Evolutionary conservation across 805 yeast genomes (phyloP).

Genomic region (Ascoidea asiatica): DNA sequence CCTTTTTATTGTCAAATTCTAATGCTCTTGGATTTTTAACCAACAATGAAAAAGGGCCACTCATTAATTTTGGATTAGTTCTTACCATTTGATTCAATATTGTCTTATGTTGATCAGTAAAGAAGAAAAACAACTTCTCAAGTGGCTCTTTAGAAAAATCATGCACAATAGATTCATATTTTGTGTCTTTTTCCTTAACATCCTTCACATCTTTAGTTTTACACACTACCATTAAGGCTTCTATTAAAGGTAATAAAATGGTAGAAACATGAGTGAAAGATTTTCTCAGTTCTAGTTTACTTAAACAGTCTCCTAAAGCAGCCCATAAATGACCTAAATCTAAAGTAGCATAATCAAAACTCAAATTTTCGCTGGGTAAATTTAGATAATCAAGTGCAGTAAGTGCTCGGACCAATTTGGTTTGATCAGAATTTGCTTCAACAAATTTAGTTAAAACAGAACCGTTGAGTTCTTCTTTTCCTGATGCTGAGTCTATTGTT

Average conservation of each 20-base stretch:
- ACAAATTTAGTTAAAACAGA: conserved; percentile 56
- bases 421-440: conserved; percentile 73
- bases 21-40: conserved; percentile 79
- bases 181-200: conserved; percentile 39
- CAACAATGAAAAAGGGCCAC: conserved; percentile 87
- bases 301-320: conserved; percentile 60
- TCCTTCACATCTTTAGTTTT: conserved; percentile 63
- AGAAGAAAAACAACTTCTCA: conserved; percentile 67
- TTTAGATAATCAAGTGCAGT: conserved; percentile 74
- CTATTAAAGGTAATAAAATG: conserved; percentile 73
- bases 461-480: conserved; percentile 34
- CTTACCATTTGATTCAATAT: conserved; percentile 85
- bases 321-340: conserved; percentile 77
- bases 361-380: conserved; percentile 22
- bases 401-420: conserved; percentile 70
- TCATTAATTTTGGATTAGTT: conserved; percentile 81
- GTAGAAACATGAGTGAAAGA: conserved; percentile 57
- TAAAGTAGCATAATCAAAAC: conserved; percentile 41
- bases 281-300: conserved; percentile 45
- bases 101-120: conserved; percentile 81
- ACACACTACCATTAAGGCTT: conserved; percentile 92
- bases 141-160: conserved; percentile 67
- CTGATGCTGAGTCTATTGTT: conserved; percentile 25
- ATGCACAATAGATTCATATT: conserved; percentile 46
- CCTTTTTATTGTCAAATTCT: conserved; percentile 89